Base-by-base conservation (phyloP, 441 rosid genomes). In the Croton laevigatus region DNA sequence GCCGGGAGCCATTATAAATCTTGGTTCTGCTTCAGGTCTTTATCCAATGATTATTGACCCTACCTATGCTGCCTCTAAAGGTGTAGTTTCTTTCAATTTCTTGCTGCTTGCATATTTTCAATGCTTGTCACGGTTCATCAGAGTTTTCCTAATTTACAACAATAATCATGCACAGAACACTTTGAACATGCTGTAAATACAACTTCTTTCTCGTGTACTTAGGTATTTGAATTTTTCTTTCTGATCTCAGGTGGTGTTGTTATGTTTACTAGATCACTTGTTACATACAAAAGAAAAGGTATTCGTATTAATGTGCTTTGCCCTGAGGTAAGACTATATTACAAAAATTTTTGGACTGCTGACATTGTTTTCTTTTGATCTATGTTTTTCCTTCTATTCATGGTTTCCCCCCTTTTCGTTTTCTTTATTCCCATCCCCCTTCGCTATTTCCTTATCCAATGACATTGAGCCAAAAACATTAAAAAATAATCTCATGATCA, bases 291-390 rank as follows among this genome's bases (percentile, higher is more conserved):
- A 79, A 89, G 85, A 57, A 76, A 71, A 76, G 99, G 98, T 72
- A 91, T 96, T 68, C 95, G 99, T 20, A 55, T 90, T 77, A 96
- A 96, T 76, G 99, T 86, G 71, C 96, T 96, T 81, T 96, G 98
- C 84, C 99, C 99, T 40, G 99, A 96, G 97, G 99, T 96, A 79
- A 78, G 80, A 65, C 8, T 59, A 40, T 65, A 64, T 16, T 9
- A 13, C 22, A 10, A 38, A 72, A 61, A 52, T 49, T 44, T 67
- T 19, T 59, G 67, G 36, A 45, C 10, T 14, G 62, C 40, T 62
- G n/a, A 42, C 12, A 20, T 14, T 17, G 13, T 37, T 22, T 59
- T 48, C 16, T 5, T n/a, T 53, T 57, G 32, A 27, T 57, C 23
- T 37, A 17, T 65, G 5, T 48, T 14, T 37, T 27, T 1, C 2